Conservation (phyloP, 2,329 filamentous ascomycete genomes). For the Cercospora sp. region DNA sequence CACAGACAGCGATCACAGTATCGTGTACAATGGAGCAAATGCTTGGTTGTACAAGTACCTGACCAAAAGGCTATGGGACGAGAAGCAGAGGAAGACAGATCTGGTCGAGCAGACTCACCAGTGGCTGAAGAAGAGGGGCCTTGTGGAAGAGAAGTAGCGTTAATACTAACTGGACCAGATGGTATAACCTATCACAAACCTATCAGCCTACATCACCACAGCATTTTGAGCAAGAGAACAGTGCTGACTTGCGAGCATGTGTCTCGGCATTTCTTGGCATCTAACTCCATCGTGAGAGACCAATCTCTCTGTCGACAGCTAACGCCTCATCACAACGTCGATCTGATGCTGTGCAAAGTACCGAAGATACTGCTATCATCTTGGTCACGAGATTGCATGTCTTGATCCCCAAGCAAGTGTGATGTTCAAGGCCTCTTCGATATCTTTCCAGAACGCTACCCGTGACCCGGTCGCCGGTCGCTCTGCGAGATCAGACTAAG, state of each 20-base stretch:
- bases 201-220: neutral
- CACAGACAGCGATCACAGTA: constrained; percentile 65
- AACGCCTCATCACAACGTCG: neutral
- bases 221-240: neutral
- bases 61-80: constrained; percentile 60
- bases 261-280: neutral
- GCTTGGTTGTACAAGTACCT: constrained; percentile 64
- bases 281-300: neutral
- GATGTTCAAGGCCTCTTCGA: neutral
- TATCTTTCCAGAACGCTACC: neutral
- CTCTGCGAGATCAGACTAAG: neutral
- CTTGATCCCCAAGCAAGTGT: neutral
- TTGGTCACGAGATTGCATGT: neutral
- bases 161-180: no score
- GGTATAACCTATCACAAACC: no score
- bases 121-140: constrained; percentile 45
- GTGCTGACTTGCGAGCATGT: neutral
- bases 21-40: constrained; percentile 58
- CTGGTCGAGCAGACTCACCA: constrained; percentile 44
- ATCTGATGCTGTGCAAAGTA: neutral
- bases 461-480: neutral
- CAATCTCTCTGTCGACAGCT: neutral
- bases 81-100: constrained; percentile 54
- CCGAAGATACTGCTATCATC: neutral
- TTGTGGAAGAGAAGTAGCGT: neutral